Evolutionary conservation across 139 green algal species (phyloP).

Genomic region (Dunaliella primolecta): DNA sequence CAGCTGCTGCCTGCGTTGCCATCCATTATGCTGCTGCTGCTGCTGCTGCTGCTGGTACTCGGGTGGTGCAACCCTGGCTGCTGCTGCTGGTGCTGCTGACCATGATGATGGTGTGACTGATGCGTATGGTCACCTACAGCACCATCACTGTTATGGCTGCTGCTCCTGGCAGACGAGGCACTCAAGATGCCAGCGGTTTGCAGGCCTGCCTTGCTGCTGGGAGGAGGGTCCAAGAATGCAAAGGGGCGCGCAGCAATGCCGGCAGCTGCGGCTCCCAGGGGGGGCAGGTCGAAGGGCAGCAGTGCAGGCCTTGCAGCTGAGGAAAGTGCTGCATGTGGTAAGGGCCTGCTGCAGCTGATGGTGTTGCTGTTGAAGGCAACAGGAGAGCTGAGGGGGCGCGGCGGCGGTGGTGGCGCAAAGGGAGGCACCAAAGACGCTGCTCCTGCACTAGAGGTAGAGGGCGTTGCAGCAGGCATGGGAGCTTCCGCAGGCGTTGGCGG

Average conservation of each 20-base stretch:
- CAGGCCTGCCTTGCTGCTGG: background rate
- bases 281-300: background rate
- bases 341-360: background rate
- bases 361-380: background rate
- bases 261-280: background rate
- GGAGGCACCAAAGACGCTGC: background rate
- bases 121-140: too few relatives aligned
- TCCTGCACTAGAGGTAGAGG: background rate
- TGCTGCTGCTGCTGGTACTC: background rate
- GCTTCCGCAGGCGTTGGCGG: too few relatives aligned
- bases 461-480: too few relatives aligned
- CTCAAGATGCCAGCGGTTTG: background rate
- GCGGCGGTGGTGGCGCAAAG: background rate
- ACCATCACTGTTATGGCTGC: background rate
- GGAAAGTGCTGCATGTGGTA: too few relatives aligned
- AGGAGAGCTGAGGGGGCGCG: background rate
- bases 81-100: background rate
- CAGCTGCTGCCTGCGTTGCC: too few relatives aligned
- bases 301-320: too few relatives aligned
- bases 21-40: too few relatives aligned
- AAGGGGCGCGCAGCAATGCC: background rate
- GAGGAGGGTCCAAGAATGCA: background rate
- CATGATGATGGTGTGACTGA: too few relatives aligned
- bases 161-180: background rate
- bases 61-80: background rate